These are phyloP conservation scores for Camelina sativa DNA, from an alignment of 345 rosid species.

Conservation along the genomic window DNA sequence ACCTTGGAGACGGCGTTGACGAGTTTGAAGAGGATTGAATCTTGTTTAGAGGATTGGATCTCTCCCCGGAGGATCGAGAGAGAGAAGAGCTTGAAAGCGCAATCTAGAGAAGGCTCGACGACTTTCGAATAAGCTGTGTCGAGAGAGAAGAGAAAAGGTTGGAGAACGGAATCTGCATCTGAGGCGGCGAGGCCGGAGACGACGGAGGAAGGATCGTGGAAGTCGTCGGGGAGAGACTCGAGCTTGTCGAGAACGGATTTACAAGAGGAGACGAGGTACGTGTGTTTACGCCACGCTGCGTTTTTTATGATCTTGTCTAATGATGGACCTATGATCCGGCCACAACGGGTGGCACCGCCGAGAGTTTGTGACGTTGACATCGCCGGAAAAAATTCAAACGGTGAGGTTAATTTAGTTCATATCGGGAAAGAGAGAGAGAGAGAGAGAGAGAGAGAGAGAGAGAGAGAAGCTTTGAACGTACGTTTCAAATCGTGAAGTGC, in stretches of 20 bases:
- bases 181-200: slow-evolving; percentile 62
- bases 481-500: too few relatives aligned
- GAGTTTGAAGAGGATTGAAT: slow-evolving; percentile 49
- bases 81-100: slow-evolving; percentile 76
- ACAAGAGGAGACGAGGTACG: slow-evolving; percentile 83
- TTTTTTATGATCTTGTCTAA: slow-evolving; percentile 90
- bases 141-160: slow-evolving; percentile 75
- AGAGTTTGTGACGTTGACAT: slow-evolving; percentile 78
- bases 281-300: slow-evolving; percentile 97
- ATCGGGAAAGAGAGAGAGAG: not conserved
- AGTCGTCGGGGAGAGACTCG: slow-evolving; percentile 57
- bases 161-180: slow-evolving; percentile 70
- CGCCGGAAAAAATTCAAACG: not conserved
- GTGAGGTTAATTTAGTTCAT: slow-evolving; percentile 12
- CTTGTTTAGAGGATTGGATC: slow-evolving; percentile 49
- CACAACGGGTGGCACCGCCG: slow-evolving; percentile 81
- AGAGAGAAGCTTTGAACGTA: too few relatives aligned
- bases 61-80: slow-evolving; percentile 69
- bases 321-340: slow-evolving; percentile 80
- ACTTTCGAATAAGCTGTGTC: slow-evolving; percentile 75
- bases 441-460: too few relatives aligned
- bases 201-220: slow-evolving; percentile 55
- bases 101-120: slow-evolving; percentile 85
- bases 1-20: slow-evolving; percentile 62
- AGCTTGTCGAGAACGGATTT: slow-evolving; percentile 87